Percentiles rank a stretch among this genome's conserved stretches.
Conservation (phyloP, 805 yeast species). For the Soucietia sequanensis region DNA sequence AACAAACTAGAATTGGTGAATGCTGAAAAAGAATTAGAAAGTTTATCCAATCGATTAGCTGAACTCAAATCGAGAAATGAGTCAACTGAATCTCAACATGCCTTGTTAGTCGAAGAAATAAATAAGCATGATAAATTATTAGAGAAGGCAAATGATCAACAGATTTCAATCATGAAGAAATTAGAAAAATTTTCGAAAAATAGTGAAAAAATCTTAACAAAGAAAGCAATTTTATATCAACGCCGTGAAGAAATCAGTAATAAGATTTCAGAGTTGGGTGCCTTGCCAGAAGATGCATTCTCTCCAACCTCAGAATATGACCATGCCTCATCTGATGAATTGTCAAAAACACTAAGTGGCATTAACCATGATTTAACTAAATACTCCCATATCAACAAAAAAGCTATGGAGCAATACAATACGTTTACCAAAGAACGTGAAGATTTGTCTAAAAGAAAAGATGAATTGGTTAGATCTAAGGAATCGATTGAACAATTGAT, state of each 20-base stretch:
- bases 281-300: slow-evolving; percentile 82
- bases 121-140: slow-evolving; percentile 37
- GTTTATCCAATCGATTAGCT: slow-evolving; percentile 24
- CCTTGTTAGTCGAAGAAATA: slow-evolving; percentile 29
- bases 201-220: slow-evolving; percentile 65
- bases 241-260: slow-evolving; percentile 72
- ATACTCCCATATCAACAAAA: slow-evolving; percentile 79
- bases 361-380: slow-evolving; percentile 58
- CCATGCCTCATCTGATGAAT: slow-evolving; percentile 45
- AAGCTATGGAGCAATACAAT: slow-evolving; percentile 81
- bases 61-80: slow-evolving; percentile 17
- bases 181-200: slow-evolving; percentile 60
- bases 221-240: slow-evolving; percentile 54
- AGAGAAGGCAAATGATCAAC: slow-evolving; percentile 55
- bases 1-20: slow-evolving; percentile 14
- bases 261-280: slow-evolving; percentile 82
- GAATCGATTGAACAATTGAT: slow-evolving; percentile 73
- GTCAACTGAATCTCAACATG: slow-evolving; percentile 24
- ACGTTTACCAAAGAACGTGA: slow-evolving; percentile 72
- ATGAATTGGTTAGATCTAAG: slow-evolving; percentile 68
- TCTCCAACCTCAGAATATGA: slow-evolving; percentile 35
- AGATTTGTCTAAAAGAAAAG: slow-evolving; percentile 60
- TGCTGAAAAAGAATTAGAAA: slow-evolving; percentile 23
- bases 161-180: slow-evolving; percentile 49
- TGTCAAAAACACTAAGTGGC: slow-evolving; percentile 52